Conservation (phyloP, 2,329 filamentous ascomycete genomes). For the Neurospora sp. region DNA sequence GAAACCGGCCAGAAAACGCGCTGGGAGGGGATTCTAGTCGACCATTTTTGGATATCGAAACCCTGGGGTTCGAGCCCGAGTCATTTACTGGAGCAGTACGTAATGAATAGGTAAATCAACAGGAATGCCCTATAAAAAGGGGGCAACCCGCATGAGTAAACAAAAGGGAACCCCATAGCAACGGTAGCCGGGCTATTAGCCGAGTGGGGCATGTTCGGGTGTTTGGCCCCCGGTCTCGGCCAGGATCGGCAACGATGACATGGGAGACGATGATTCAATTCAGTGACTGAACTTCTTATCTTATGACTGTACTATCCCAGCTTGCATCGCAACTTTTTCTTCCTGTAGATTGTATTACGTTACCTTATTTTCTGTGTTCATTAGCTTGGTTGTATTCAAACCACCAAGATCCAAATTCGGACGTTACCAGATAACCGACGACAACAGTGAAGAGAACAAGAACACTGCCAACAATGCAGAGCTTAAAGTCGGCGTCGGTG, state of each 20-base stretch:
- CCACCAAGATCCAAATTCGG: neutral
- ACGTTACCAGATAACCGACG: neutral
- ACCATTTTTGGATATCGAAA: neutral
- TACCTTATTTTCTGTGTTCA: neutral
- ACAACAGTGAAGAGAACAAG: neutral
- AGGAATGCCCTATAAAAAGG: neutral
- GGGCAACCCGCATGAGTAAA: neutral
- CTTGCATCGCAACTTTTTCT: neutral
- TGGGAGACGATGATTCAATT: neutral
- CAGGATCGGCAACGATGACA: neutral
- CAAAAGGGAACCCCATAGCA: neutral
- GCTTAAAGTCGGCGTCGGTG: conserved; percentile 9
- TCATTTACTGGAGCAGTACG: neutral
- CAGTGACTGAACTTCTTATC: neutral
- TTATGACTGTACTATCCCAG: neutral
- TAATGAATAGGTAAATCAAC: neutral
- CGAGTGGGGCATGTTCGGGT: neutral
- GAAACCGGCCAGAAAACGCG: conserved; percentile 48
- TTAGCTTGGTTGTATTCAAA: neutral
- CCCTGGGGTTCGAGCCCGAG: neutral
- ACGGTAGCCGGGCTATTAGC: neutral
- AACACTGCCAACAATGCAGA: conserved; percentile 12
- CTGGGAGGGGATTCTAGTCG: conserved; percentile 41
- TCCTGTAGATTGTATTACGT: neutral
- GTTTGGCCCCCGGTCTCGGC: neutral